Conservation (phyloP, 495 filamentous ascomycete species). For the Talaromyces thailandensis region DNA sequence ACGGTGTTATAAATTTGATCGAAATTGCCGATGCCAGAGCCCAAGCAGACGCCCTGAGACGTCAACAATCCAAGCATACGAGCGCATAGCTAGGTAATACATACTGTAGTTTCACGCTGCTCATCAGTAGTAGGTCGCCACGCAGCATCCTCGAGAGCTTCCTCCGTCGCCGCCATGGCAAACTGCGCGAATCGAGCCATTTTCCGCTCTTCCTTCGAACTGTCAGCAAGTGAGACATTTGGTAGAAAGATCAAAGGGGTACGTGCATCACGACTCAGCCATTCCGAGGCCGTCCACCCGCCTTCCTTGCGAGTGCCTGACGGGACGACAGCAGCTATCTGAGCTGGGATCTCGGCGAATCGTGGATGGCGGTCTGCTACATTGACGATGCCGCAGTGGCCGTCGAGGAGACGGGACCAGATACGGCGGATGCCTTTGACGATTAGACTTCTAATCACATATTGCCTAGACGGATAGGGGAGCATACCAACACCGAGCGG, state of each 20-base stretch:
- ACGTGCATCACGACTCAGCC: slow-evolving; percentile 51
- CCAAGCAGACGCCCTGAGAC: slow-evolving; percentile 86
- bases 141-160: slow-evolving; percentile 75
- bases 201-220: slow-evolving; percentile 57
- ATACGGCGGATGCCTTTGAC: slow-evolving; percentile 56
- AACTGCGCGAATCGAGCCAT: slow-evolving; percentile 94
- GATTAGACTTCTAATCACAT: background rate
- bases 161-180: slow-evolving; percentile 76
- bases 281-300: slow-evolving; percentile 67
- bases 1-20: slow-evolving; percentile 82
- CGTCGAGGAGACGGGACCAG: slow-evolving; percentile 73
- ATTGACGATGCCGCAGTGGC: slow-evolving; percentile 71
- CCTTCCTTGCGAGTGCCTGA: slow-evolving; percentile 45
- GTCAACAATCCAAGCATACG: no score
- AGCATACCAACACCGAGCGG: slow-evolving; percentile 72
- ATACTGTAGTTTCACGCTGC: slow-evolving; percentile 60
- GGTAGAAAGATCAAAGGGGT: background rate
- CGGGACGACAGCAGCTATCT: slow-evolving; percentile 78
- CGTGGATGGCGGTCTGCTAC: slow-evolving; percentile 46
- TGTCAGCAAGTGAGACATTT: background rate
- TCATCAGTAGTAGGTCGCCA: slow-evolving; percentile 59
- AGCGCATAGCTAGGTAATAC: background rate
- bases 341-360: slow-evolving; percentile 67
- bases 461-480: background rate
- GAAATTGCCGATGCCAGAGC: slow-evolving; percentile 93